phyloP scores from a whole-genome alignment of 108 stramenopile species.

The Cyclotella choctawhatcheeana region DNA sequence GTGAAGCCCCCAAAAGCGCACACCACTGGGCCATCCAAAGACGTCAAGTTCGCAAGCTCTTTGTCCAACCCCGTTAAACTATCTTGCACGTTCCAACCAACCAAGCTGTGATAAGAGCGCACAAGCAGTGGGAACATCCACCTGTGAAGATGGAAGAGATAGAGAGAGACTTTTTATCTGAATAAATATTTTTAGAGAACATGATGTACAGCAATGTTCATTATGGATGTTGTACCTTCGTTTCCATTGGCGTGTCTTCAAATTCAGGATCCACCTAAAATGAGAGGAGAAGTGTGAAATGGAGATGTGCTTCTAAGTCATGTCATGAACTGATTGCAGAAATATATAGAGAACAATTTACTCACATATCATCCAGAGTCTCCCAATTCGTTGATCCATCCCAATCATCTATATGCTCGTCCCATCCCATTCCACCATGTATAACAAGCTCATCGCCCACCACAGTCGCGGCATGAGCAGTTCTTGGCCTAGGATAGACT shows the following conservation, averaged over 20 bases:
- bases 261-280: conserved; percentile 60
- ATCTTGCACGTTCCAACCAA: conserved; percentile 45
- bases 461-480: conserved; percentile 60
- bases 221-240: no score
- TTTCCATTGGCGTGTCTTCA: conserved; percentile 47
- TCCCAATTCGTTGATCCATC: conserved; percentile 52
- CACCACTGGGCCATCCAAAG: conserved; percentile 41
- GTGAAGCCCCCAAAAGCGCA: conserved; percentile 57
- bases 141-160: conserved; percentile 1
- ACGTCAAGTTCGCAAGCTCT: conserved; percentile 36
- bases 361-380: conserved; percentile 47
- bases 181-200: not conserved
- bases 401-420: conserved; percentile 36
- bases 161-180: not conserved
- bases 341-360: no score
- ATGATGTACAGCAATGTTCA: no score
- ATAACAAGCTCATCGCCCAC: conserved; percentile 53
- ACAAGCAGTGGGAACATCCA: conserved; percentile 41
- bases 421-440: conserved; percentile 54
- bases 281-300: no score
- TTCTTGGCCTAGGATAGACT: conserved; percentile 42
- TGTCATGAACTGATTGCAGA: no score
- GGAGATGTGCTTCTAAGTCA: no score
- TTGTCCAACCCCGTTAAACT: conserved; percentile 18
- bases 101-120: conserved; percentile 52